Evolutionary conservation across 176 grass and related monocot species (phyloP).

Genomic region (Rhynchospora breviuscula): DNA sequence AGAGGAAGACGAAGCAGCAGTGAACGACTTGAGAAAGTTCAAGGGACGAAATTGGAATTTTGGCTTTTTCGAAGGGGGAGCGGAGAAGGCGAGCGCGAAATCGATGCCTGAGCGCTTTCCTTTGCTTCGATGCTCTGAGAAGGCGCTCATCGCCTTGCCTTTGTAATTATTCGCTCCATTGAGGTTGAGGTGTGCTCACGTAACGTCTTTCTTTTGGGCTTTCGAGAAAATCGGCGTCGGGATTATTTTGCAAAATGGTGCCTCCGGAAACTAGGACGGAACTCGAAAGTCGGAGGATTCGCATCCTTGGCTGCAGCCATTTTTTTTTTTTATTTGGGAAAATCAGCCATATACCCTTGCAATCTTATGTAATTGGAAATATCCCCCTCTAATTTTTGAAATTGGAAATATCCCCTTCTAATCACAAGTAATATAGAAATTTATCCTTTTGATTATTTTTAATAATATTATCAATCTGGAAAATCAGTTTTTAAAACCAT

Average conservation of each 20-base stretch:
- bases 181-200: neutral
- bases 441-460: too few species aligned
- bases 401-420: too few species aligned
- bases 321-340: too few species aligned
- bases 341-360: too few species aligned
- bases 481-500: too few species aligned
- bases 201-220: neutral
- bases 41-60: conserved; percentile 7
- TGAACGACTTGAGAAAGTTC: neutral
- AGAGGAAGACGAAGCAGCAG: neutral
- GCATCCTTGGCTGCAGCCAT: too few species aligned
- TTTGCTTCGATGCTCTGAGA: neutral
- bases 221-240: neutral
- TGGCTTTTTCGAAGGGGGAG: conserved; percentile 21
- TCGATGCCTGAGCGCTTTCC: conserved; percentile 14
- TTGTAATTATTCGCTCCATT: neutral
- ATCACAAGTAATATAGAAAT: too few species aligned
- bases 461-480: too few species aligned
- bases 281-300: neutral
- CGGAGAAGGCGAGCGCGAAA: conserved; percentile 17
- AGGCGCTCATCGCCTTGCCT: neutral
- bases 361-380: too few species aligned
- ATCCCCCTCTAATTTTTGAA: too few species aligned
- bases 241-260: neutral
- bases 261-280: neutral